These are phyloP conservation scores for Linderniella brevidens DNA, from an alignment of 257 asterid species.

Conservation along the genomic window DNA sequence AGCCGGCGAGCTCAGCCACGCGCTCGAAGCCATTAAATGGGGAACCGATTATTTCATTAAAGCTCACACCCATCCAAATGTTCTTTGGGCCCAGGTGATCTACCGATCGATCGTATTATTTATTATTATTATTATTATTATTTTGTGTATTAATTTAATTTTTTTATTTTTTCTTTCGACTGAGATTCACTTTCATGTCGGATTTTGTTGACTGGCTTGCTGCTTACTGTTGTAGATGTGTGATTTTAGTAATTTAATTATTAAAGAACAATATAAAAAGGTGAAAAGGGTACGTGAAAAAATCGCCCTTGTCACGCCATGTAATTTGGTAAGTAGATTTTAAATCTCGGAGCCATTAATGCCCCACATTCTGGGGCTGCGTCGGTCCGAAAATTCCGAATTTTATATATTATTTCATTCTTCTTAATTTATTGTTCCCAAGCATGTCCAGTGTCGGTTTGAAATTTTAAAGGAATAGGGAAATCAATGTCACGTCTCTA, in stretches of 20 bases:
- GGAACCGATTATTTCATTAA: constrained; percentile 88
- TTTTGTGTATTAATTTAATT: not conserved
- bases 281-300: constrained; percentile 2
- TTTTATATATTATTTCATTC: constrained; percentile 9
- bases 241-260: not conserved
- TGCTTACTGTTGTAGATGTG: no score
- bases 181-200: no score
- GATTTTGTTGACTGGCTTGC: no score
- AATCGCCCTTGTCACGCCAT: no score
- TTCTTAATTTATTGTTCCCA: not conserved
- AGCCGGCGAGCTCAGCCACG: constrained; percentile 49
- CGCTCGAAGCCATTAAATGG: constrained; percentile 83
- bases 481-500: no score
- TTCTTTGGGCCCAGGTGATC: constrained; percentile 79
- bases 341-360: no score
- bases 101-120: not conserved
- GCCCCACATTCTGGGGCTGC: not conserved
- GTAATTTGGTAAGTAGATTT: no score
- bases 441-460: constrained; percentile 12
- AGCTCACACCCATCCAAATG: constrained; percentile 66
- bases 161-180: no score
- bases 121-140: no score
- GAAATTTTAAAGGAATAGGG: not conserved
- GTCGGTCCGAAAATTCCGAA: constrained; percentile 13
- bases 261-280: not conserved